A percentile compares a stretch with the other conserved stretches of the same genome.
These are phyloP conservation scores for Pseudopyrenochaeta lycopersici DNA, from an alignment of 2,329 filamentous ascomycete genomes.

Conservation along the genomic window DNA sequence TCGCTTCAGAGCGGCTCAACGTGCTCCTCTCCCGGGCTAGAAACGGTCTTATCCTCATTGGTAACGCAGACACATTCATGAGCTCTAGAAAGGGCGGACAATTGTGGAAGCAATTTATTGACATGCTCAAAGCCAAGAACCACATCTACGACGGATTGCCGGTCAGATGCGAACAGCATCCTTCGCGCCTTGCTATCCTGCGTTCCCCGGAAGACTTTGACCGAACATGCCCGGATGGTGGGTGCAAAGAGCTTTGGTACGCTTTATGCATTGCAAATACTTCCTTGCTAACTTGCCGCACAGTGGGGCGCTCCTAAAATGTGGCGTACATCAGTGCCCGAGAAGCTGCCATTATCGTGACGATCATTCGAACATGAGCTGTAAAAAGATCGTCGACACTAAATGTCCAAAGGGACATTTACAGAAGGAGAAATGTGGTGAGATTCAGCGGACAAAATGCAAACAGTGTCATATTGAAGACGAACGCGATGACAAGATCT, in stretches of 20 bases:
- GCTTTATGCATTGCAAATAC: constrained; percentile 16
- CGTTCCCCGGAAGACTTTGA: constrained; percentile 67
- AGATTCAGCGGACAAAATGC: constrained; percentile 54
- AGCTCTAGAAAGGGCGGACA: constrained; percentile 64
- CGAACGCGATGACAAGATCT: constrained; percentile 11
- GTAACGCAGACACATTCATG: constrained; percentile 74
- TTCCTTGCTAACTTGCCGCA: constrained; percentile 15
- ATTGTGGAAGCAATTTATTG: constrained; percentile 68
- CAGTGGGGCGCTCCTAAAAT: constrained; percentile 63
- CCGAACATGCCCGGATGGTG: constrained; percentile 71
- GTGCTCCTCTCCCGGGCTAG: constrained; percentile 75
- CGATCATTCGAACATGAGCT: constrained; percentile 67
- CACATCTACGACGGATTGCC: constrained; percentile 54
- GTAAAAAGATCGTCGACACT: constrained; percentile 52
- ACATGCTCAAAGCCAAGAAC: constrained; percentile 60
- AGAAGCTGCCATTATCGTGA: constrained; percentile 68
- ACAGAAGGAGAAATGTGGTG: constrained; percentile 57
- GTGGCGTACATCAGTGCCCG: constrained; percentile 67
- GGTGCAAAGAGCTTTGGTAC: constrained; percentile 71
- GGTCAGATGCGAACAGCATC: constrained; percentile 46
- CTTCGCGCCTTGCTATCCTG: constrained; percentile 56
- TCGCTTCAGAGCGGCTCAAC: constrained; percentile 71
- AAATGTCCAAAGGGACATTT: constrained; percentile 64
- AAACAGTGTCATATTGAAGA: constrained; percentile 62
- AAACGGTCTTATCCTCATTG: constrained; percentile 72